Percentiles rank a stretch among this genome's conserved stretches.
Conservation (phyloP, 2,329 filamentous ascomycete species). For the Pseudonectria foliicola region DNA sequence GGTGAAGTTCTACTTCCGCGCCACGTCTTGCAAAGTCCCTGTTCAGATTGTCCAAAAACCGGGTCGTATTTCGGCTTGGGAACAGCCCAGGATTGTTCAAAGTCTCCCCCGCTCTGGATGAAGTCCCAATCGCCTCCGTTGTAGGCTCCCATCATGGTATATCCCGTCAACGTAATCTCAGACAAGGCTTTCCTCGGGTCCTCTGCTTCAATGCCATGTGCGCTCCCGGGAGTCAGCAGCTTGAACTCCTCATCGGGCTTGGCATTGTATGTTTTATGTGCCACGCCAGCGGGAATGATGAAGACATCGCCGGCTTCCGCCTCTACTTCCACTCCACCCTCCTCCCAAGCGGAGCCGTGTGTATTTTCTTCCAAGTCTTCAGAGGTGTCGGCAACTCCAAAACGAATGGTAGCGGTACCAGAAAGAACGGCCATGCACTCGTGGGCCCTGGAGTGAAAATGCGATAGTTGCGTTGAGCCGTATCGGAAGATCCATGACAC, state of each 20-base stretch:
- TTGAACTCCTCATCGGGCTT: slow-evolving; percentile 24
- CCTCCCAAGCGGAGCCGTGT: slow-evolving; percentile 32
- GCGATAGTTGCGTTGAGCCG: slow-evolving; percentile 44
- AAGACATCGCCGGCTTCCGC: slow-evolving; percentile 50
- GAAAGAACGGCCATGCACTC: slow-evolving; percentile 52
- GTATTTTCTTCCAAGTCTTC: slow-evolving; percentile 33
- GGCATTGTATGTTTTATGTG: slow-evolving; percentile 46
- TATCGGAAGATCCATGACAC: slow-evolving; percentile 52
- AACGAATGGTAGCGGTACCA: slow-evolving; percentile 45
- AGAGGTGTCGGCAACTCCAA: slow-evolving; percentile 44
- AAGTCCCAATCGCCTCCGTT: slow-evolving; percentile 15
- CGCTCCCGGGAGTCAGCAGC: slow-evolving; percentile 38
- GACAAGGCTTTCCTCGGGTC: slow-evolving; percentile 29
- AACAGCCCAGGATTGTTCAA: slow-evolving; percentile 14
- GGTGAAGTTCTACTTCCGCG: slow-evolving; percentile 3
- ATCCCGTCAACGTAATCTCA: slow-evolving; percentile 26
- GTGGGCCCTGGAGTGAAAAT: slow-evolving; percentile 50
- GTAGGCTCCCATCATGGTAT: slow-evolving; percentile 44
- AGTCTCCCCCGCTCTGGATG: slow-evolving; percentile 12
- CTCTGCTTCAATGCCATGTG: slow-evolving; percentile 28
- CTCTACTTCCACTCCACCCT: slow-evolving; percentile 40
- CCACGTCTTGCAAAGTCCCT: slow-evolving; percentile 10
- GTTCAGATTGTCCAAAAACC: slow-evolving; percentile 7
- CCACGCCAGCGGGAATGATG: slow-evolving; percentile 47
- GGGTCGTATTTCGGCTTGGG: slow-evolving; percentile 12